Evolutionary conservation across 1,139 yeast genomes (phyloP).

Genomic region (Hansenula lynferdii): DNA sequence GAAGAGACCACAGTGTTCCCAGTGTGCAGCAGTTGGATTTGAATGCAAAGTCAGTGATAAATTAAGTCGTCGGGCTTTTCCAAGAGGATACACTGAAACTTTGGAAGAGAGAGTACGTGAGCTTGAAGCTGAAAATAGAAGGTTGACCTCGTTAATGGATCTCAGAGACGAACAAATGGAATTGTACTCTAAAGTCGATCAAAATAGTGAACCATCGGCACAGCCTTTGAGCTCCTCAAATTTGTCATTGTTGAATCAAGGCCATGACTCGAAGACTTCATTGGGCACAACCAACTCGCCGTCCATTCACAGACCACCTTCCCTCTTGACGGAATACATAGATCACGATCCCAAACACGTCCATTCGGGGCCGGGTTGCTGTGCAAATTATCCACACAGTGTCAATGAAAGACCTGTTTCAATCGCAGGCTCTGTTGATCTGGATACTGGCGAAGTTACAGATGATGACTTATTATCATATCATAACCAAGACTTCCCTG

Average conservation of each 20-base stretch:
- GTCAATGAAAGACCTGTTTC: constrained; percentile 62
- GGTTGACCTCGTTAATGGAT: constrained; percentile 27
- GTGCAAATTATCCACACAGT: constrained; percentile 47
- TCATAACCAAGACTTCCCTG: constrained; percentile 7
- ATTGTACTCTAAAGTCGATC: constrained; percentile 13
- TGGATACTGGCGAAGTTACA: constrained; percentile 37
- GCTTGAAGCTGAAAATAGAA: constrained; percentile 51
- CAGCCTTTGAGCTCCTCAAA: constrained; percentile 28
- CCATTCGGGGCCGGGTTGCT: constrained; percentile 53
- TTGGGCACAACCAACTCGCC: too few species aligned
- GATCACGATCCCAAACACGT: constrained; percentile 33
- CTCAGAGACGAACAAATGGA: constrained; percentile 26
- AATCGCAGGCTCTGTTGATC: constrained; percentile 52
- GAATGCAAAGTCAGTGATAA: constrained; percentile 71
- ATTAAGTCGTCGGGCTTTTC: constrained; percentile 66
- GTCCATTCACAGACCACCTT: neutral
- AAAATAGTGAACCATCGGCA: neutral
- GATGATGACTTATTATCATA: constrained; percentile 40
- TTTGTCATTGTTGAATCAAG: constrained; percentile 24
- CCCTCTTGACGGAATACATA: constrained; percentile 12
- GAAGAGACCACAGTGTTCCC: constrained; percentile 56
- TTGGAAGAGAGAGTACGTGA: constrained; percentile 58
- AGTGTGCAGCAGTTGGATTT: constrained; percentile 61
- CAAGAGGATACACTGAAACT: constrained; percentile 74
- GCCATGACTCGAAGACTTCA: constrained; percentile 2